A percentile compares a stretch with the other conserved stretches of the same genome.
These are phyloP conservation scores for Rhodotorula babjevae DNA, from an alignment of 768 basidiomycete species.

Conservation along the genomic window DNA sequence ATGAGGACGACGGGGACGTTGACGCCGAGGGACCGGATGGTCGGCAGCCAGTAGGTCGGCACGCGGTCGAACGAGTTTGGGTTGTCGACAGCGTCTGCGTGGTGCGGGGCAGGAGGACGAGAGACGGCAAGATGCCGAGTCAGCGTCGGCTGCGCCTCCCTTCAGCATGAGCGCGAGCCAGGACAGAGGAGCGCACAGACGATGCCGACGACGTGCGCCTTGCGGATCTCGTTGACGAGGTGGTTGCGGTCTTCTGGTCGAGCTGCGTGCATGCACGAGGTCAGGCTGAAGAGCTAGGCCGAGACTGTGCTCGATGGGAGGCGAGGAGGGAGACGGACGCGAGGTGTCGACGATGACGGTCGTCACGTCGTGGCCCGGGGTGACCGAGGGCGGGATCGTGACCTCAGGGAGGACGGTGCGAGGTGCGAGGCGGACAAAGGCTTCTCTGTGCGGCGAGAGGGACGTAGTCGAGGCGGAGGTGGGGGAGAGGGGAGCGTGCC, in stretches of 20 bases:
- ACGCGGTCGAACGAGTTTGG: constrained; percentile 94
- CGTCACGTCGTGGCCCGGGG: constrained; percentile 85
- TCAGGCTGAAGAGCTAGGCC: no score
- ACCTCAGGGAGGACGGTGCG: constrained; percentile 82
- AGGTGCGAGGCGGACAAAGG: constrained; percentile 45
- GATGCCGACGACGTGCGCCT: constrained; percentile 96
- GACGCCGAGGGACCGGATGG: constrained; percentile 88
- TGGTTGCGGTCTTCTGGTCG: constrained; percentile 78
- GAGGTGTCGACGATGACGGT: constrained; percentile 98
- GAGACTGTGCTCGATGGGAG: background rate
- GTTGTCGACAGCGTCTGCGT: constrained; percentile 69
- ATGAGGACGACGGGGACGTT: constrained; percentile 97
- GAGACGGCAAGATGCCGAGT: no score
- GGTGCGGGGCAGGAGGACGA: no score
- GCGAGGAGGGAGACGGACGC: constrained; percentile 55
- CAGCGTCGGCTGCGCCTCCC: no score
- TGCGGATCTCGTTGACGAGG: constrained; percentile 89
- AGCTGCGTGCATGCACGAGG: constrained; percentile 52
- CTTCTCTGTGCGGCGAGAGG: constrained; percentile 13
- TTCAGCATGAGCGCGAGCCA: no score
- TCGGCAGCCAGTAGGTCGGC: constrained; percentile 95
- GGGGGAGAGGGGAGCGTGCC: background rate
- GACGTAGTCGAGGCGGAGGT: no score
- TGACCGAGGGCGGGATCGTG: constrained; percentile 94
- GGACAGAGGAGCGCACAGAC: constrained; percentile 64